Base-by-base conservation (phyloP, 352 stramenopile genomes). In the Albugo laibachii region DNA sequence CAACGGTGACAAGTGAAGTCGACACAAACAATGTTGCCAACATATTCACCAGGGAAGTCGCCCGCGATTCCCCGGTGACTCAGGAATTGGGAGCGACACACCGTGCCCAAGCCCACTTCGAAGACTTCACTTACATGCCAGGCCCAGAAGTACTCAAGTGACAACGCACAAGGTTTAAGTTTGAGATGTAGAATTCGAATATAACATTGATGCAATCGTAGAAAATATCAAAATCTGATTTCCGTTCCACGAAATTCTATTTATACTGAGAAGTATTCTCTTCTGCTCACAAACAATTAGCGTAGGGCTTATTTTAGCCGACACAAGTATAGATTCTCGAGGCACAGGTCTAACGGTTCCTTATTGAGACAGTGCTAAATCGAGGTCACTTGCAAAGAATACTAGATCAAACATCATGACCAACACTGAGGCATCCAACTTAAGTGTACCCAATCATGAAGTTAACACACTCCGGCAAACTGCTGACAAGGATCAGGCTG, bases 91-190 rank as follows among this genome's bases (percentile, higher is more conserved):
- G 76, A 38, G 78, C 75, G 10, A 89, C 80, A 40, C 76, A 89
- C 55, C 63, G 66, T 43, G 80, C 83, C 1, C 66, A 89, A 50
- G 69, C 80, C 11, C 75, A 95, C 58, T 96, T 97, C 54, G 79
- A 95, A 50, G 82, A 73, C 20, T 97, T 97, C 55, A 96, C 88
- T 14, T 97, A 93, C 66, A 87, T 87, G 66, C 78, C 78, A 2
- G 62, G 64, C 38, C 69, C 62, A 52, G 61, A 77, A 8, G 3
- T 43, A 24, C 38, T 24, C 20, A 43, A 43, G 16, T 43, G 20
- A 43, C 3, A 31, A 31, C 24, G 24, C 24, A 31, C 24, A 8
- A 31, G n/a, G 8, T 31, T 31, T 8, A 31, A 10, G 24, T 31
- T 31, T 8, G 24, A 31, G 24, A 43, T 43, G 20, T 43, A 19